Base-by-base conservation (phyloP, 768 basidiomycete species). In the Chalciporus piperatus region DNA sequence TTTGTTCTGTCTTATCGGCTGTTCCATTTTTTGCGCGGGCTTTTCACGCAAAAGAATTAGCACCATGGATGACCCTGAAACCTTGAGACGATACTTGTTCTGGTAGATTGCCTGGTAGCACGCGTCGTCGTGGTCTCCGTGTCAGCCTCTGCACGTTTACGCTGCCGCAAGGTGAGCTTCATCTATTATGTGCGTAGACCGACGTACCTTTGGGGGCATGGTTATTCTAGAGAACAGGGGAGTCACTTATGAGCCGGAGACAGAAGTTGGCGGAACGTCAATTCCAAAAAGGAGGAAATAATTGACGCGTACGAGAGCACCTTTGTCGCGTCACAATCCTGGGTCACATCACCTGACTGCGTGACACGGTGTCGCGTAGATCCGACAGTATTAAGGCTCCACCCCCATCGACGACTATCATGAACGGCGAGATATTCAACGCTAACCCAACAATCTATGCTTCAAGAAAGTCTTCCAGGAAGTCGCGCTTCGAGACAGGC, bases 381-480 rank as follows among this genome's bases (percentile, higher is more conserved):
- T 60, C n/a, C n/a, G n/a, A n/a, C n/a, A n/a, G n/a, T n/a, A 22
- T 1, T 30, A 5, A 4, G 42, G 8, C 28, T 13, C 13, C 14
- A 27, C n/a, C 9, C 20, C 25, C 32, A 13, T 41, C 48, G 22
- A 48, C 59, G 58, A 55, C 47, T 50, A 55, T 45, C 50, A 84
- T 84, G 81, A 64, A 74, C 45, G 70, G 70, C 33, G 82, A 85
- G 65, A 70, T 85, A 47, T 91, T 85, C 78, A 98, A 98, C 70
- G 88, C 88, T 16, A 98, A 98, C 70, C 96, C 96, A 1, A 86
- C 82, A 11, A 76, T 98, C 35, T 89, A 93, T 66, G 66, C 73
- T 0, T 61, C 79, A 7, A 83, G 80, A 46, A 65, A 73, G 2
- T 63, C 78, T 1, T 63, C 70, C 25, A 70, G 81, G 28, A 73